A percentile compares a stretch with the other conserved stretches of the same genome.
These are phyloP conservation scores for Penicillium herquei DNA, from an alignment of 495 filamentous ascomycete genomes.

Conservation along the genomic window DNA sequence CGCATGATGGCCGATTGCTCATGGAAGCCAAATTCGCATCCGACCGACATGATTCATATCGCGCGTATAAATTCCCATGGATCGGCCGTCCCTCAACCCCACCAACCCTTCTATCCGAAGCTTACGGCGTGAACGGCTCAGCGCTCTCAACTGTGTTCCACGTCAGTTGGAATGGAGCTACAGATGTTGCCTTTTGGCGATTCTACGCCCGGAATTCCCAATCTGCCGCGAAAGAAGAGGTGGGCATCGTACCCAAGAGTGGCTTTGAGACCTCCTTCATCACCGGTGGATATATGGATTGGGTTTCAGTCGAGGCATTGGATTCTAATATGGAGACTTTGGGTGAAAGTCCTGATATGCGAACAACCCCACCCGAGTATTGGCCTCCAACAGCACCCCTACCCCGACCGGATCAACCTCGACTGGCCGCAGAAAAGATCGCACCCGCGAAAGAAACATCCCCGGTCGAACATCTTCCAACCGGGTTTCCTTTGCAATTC, in stretches of 20 bases:
- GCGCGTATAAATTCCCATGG: constrained; percentile 20
- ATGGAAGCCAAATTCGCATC: constrained; percentile 25
- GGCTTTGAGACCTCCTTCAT: constrained; percentile 6
- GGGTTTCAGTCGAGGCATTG: constrained; percentile 7
- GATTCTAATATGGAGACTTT: not conserved
- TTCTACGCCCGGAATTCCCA: not conserved
- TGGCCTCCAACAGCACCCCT: not conserved
- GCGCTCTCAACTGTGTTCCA: constrained; percentile 13
- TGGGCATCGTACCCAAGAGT: constrained; percentile 2
- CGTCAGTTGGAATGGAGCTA: constrained; percentile 14
- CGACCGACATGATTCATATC: constrained; percentile 10
- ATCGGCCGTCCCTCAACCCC: constrained; percentile 10
- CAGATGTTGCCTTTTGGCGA: constrained; percentile 3
- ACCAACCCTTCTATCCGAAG: constrained; percentile 4
- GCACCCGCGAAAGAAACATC: no score
- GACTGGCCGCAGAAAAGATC: not conserved
- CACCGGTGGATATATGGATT: constrained; percentile 3
- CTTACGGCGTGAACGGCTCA: constrained; percentile 9
- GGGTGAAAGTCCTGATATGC: not conserved
- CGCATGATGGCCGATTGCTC: constrained; percentile 38
- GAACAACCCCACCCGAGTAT: constrained; percentile 1
- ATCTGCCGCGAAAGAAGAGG: not conserved
- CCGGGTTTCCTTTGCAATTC: no score
- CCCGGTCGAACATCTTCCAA: no score
- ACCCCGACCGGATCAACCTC: not conserved